A percentile compares a stretch with the other conserved stretches of the same genome.
These are phyloP conservation scores for Scedosporium apiospermum DNA, from an alignment of 2,329 filamentous ascomycete genomes.

Conservation along the genomic window DNA sequence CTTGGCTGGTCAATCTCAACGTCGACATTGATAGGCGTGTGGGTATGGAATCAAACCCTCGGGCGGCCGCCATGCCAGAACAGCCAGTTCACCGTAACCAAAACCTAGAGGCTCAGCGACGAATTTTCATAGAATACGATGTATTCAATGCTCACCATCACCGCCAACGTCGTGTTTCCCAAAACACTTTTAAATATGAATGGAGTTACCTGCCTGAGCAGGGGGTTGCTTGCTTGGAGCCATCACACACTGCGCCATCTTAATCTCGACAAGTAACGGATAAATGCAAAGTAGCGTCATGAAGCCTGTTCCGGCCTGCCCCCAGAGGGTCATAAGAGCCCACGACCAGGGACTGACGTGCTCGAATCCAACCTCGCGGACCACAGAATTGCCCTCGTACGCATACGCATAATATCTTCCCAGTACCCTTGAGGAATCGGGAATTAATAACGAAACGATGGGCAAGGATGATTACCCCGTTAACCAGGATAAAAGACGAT, in stretches of 20 bases:
- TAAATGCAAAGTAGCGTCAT: constrained; percentile 1
- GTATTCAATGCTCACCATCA: background rate
- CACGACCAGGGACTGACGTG: too few species aligned
- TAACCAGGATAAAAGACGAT: background rate
- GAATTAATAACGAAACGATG: background rate
- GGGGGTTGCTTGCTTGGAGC: background rate
- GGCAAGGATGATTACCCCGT: background rate
- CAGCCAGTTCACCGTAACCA: background rate
- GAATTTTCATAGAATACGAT: background rate
- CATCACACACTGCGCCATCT: background rate
- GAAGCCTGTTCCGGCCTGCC: background rate
- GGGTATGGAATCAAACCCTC: too few species aligned
- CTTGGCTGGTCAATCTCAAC: too few species aligned
- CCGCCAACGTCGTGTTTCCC: background rate
- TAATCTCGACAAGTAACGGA: background rate
- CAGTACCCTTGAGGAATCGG: background rate
- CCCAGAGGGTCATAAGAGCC: background rate
- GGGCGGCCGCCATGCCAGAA: background rate
- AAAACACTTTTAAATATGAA: background rate
- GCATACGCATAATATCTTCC: background rate
- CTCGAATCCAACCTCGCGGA: too few species aligned
- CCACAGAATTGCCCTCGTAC: too few species aligned
- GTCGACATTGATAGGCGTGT: too few species aligned
- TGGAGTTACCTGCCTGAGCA: background rate
- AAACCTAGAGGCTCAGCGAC: background rate